Percentiles rank a stretch among this genome's conserved stretches.
phyloP scores from a whole-genome alignment of 2,329 filamentous ascomycete genomes.

The Xylariaceae sp. region DNA sequence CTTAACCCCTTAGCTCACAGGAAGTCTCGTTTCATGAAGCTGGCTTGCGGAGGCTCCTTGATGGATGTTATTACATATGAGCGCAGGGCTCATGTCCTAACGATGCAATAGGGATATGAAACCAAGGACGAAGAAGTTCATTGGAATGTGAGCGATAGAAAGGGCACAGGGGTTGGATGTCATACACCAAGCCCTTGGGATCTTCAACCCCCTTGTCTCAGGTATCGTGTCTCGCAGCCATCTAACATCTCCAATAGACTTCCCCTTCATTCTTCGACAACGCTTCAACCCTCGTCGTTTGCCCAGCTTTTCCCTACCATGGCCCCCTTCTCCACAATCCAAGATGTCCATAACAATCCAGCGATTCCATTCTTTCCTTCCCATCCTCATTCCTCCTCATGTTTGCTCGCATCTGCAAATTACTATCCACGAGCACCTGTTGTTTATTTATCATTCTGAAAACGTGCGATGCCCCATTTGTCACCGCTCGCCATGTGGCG shows the following conservation, averaged over 20 bases:
- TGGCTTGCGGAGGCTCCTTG: not conserved
- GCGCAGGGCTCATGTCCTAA: too few species aligned
- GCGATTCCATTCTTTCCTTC: not conserved
- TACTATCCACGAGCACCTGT: not conserved
- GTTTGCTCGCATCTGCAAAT: not conserved
- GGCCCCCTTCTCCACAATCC: conserved; percentile 2
- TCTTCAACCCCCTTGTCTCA: conserved; percentile 10
- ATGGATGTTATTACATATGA: not conserved
- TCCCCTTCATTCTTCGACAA: conserved; percentile 23
- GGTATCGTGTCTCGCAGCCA: conserved; percentile 8
- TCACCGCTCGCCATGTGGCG: conserved; percentile 4
- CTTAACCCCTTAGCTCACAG: not conserved
- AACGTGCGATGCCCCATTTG: conserved; percentile 4
- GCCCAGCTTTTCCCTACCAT: not conserved
- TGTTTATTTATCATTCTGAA: not conserved
- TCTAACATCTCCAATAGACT: not conserved
- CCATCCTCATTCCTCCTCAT: not conserved
- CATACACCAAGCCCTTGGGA: not conserved
- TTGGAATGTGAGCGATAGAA: conserved; percentile 6
- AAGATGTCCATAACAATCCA: not conserved
- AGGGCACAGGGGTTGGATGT: not conserved
- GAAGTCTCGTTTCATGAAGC: not conserved
- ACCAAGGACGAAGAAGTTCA: not conserved
- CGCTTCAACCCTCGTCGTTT: conserved; percentile 9
- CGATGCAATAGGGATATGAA: not conserved